Evolutionary conservation across 306 rosid species (phyloP), one percentile per base, ranked within the genome.

Genomic region (Mimosa pudica): DNA sequence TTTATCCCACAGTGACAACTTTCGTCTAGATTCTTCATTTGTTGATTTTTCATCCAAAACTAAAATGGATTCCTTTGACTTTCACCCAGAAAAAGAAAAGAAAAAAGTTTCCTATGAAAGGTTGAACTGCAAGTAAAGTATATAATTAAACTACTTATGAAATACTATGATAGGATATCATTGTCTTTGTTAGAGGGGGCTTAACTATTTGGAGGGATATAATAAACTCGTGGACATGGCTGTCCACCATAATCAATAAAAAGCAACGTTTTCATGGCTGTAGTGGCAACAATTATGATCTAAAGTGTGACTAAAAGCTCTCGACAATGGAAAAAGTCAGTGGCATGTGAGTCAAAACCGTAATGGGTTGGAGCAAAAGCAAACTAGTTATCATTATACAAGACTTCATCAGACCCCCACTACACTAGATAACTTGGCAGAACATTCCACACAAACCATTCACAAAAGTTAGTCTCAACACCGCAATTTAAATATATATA

Each of bases 321-420:
- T 55, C 70, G 80, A 73, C 48, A 17, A 46, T 46, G 38, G 20
- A 77, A 84, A 65, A 65, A 71, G 78, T 44, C 79, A 64, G 46
- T 17, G 45, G 60, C 63, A 14, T 71, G 77, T 77, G 78, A 46
- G 63, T 82, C 68, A 10, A 45, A 85, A 79, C 52, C 48, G 42
- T 52, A 64, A 58, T 30, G 73, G 66, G 73, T 58, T 76, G 61
- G 78, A 33, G 65, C 51, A 69, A 46, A 62, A 36, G 68, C 58
- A 72, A 86, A 79, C 65, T 60, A 67, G 57, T 75, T 78, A 77
- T 49, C 70, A 81, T 77, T 85, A 85, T 57, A 85, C 83, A 82
- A 77, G 75, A 87, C 72, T 84, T 82, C 82, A 87, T 75, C 78
- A 75, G 38, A 52, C 33, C 79, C 71, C 71, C 82, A 51, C 76